Percentiles rank a stretch among this genome's conserved stretches.
These are phyloP conservation scores for Thielaviopsis ethacetica DNA, from an alignment of 2,329 filamentous ascomycete genomes.

Conservation along the genomic window DNA sequence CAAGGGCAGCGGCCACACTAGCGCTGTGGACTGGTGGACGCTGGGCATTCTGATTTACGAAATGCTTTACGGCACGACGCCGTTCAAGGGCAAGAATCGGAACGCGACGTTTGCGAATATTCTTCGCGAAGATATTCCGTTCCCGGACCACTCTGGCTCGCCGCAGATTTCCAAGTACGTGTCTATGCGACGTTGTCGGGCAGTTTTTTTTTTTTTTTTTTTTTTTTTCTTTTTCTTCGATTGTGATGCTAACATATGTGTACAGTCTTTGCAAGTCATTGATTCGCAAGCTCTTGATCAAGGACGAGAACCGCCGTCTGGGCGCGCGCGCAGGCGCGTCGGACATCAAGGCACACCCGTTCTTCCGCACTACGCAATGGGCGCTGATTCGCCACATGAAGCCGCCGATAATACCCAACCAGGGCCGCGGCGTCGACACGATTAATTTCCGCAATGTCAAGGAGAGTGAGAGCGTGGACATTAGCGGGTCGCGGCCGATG, in stretches of 20 bases:
- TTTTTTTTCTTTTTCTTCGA: not conserved
- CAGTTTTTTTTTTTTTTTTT: too few relatives aligned
- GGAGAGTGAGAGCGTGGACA: slow-evolving; percentile 88
- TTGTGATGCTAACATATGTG: not conserved
- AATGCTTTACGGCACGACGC: slow-evolving; percentile 96
- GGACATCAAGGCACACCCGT: slow-evolving; percentile 89
- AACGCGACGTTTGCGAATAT: slow-evolving; percentile 98
- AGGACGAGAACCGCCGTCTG: slow-evolving; percentile 85
- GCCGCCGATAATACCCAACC: slow-evolving; percentile 86
- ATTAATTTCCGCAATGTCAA: slow-evolving; percentile 97
- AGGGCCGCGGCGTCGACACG: slow-evolving; percentile 80
- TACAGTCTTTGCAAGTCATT: slow-evolving; percentile 83
- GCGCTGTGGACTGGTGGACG: slow-evolving; percentile 98
- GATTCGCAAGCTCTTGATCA: slow-evolving; percentile 92
- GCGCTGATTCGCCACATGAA: slow-evolving; percentile 95
- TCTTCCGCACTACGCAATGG: slow-evolving; percentile 95
- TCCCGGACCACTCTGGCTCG: slow-evolving; percentile 72
- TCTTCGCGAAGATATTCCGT: slow-evolving; percentile 83
- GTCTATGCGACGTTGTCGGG: too few relatives aligned
- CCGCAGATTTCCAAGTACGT: slow-evolving; percentile 88
- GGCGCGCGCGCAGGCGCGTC: slow-evolving; percentile 90
- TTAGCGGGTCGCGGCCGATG: slow-evolving; percentile 42
- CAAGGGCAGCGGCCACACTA: slow-evolving; percentile 95
- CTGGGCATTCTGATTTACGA: slow-evolving; percentile 94
- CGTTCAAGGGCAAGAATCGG: slow-evolving; percentile 98